These are phyloP conservation scores for Curvularia hawaiiensis DNA, from an alignment of 2,329 filamentous ascomycete genomes.

Conservation along the genomic window DNA sequence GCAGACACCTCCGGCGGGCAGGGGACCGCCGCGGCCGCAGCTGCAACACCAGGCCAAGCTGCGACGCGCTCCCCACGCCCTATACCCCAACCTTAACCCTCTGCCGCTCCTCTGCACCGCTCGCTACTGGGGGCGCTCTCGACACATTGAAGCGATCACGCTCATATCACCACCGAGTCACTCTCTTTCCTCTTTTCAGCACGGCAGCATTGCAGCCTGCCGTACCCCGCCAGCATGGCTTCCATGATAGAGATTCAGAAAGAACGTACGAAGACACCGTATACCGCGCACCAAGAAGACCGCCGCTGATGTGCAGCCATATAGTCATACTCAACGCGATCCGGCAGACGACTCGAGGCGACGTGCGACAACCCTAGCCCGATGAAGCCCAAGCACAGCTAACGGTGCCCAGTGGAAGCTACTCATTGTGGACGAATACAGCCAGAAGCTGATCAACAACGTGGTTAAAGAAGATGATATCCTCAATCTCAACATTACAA, in stretches of 20 bases:
- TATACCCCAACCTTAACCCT: constrained; percentile 13
- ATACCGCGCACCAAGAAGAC: not conserved
- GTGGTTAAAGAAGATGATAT: constrained; percentile 95
- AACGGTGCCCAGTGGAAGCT: constrained; percentile 82
- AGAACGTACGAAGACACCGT: constrained; percentile 58
- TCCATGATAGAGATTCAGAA: constrained; percentile 87
- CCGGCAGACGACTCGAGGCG: constrained; percentile 77
- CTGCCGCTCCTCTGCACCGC: not conserved
- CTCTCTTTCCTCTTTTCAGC: not conserved
- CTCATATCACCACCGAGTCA: not conserved
- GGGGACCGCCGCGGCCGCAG: constrained; percentile 16
- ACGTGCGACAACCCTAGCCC: constrained; percentile 61
- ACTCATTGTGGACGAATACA: constrained; percentile 82
- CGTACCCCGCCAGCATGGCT: constrained; percentile 67
- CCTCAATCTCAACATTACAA: constrained; percentile 93
- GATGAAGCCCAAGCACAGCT: constrained; percentile 28
- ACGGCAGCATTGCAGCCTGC: constrained; percentile 26
- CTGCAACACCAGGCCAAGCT: constrained; percentile 25
- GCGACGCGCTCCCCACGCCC: constrained; percentile 26
- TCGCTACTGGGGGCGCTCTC: not conserved
- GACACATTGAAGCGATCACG: not conserved
- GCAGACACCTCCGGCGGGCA: constrained; percentile 19
- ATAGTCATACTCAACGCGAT: constrained; percentile 75
- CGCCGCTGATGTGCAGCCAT: constrained; percentile 20
- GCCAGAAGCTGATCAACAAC: constrained; percentile 86